These are phyloP conservation scores for Jacaranda copaia DNA, from an alignment of 257 asterid species.

Conservation along the genomic window DNA sequence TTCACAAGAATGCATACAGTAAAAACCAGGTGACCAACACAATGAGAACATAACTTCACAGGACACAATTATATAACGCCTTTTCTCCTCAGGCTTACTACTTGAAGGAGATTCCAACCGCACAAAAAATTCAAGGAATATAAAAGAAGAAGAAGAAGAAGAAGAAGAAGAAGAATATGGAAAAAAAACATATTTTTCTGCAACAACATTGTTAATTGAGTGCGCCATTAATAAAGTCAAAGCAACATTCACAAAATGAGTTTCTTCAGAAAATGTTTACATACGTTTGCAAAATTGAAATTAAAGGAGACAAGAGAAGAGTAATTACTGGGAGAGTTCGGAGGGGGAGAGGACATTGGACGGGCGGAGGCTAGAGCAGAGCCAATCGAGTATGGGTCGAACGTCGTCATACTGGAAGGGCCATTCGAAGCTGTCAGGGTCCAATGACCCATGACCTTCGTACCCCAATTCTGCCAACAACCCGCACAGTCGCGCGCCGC, in stretches of 20 bases:
- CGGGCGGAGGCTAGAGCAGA: conserved; percentile 94
- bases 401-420: conserved; percentile 98
- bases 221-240: background rate
- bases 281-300: background rate
- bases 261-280: background rate
- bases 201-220: conserved; percentile 18
- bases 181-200: background rate
- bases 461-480: conserved; percentile 83
- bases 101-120: conserved; percentile 23
- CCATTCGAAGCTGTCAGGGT: conserved; percentile 98
- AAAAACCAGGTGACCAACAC: conserved; percentile 21
- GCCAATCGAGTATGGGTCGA: conserved; percentile 96
- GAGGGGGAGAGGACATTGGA: conserved; percentile 88
- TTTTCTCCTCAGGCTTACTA: conserved; percentile 7
- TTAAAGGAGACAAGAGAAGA: conserved; percentile 22
- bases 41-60: conserved; percentile 7
- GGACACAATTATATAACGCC: background rate
- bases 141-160: background rate
- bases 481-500: conserved; percentile 79
- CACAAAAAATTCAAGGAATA: conserved; percentile 10
- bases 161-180: too few species aligned
- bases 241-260: background rate
- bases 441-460: conserved; percentile 75
- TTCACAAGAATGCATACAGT: background rate
- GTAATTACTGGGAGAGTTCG: conserved; percentile 79